Conservation (phyloP, 495 filamentous ascomycete species). For the Cenococcum geophilum region DNA sequence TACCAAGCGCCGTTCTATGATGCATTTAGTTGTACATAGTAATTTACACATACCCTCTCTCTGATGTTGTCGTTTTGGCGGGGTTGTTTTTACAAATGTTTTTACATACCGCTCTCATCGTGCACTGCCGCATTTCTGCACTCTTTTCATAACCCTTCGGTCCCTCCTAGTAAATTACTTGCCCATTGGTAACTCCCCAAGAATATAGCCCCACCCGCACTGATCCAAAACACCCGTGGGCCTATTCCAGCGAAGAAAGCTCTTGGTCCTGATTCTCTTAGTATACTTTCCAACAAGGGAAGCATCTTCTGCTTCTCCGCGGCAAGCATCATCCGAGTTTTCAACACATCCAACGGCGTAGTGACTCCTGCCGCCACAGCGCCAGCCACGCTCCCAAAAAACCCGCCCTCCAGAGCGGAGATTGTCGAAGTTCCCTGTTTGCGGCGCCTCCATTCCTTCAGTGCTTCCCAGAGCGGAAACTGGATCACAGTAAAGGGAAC, state of each 20-base stretch:
- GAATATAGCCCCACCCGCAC: slow-evolving; percentile 87
- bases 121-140: too few relatives aligned
- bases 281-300: slow-evolving; percentile 58
- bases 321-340: slow-evolving; percentile 92
- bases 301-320: slow-evolving; percentile 50
- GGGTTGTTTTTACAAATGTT: not conserved
- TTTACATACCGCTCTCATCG: not conserved
- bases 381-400: slow-evolving; percentile 80
- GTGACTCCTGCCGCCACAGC: slow-evolving; percentile 83
- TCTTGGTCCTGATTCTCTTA: slow-evolving; percentile 61
- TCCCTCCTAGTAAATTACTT: slow-evolving; percentile 57
- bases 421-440: slow-evolving; percentile 41
- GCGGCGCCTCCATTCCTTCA: slow-evolving; percentile 57
- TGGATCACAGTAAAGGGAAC: slow-evolving; percentile 96
- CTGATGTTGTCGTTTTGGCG: not conserved
- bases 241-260: slow-evolving; percentile 87
- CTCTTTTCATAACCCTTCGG: slow-evolving; percentile 21
- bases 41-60: slow-evolving; percentile 18
- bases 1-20: not conserved
- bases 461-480: slow-evolving; percentile 92
- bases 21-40: slow-evolving; percentile 21
- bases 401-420: slow-evolving; percentile 68
- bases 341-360: slow-evolving; percentile 91
- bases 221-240: slow-evolving; percentile 89
- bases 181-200: slow-evolving; percentile 93